A percentile compares a stretch with the other conserved stretches of the same genome.
phyloP scores from a whole-genome alignment of 495 filamentous ascomycete species.

The Platismatia glauca region DNA sequence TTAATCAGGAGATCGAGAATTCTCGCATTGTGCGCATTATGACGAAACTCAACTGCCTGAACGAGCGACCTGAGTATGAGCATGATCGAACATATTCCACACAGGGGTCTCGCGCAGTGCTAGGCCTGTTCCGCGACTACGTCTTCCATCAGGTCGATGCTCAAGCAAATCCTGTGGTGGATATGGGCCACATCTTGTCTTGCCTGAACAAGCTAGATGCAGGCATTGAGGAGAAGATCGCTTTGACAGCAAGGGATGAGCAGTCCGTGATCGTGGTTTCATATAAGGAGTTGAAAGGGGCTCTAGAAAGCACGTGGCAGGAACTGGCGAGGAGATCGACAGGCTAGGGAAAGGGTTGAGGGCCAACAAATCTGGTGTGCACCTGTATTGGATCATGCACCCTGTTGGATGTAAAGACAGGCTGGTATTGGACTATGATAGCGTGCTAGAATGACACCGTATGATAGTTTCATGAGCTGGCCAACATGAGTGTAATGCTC shows the following conservation, averaged over 20 bases:
- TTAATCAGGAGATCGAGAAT: slow-evolving; percentile 81
- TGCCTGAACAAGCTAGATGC: slow-evolving; percentile 90
- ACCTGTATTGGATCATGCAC: neutral
- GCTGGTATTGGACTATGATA: neutral
- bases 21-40: slow-evolving; percentile 74
- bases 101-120: slow-evolving; percentile 77
- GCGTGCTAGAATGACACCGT: neutral
- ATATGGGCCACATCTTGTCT: slow-evolving; percentile 73
- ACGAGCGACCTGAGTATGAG: slow-evolving; percentile 80
- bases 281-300: slow-evolving; percentile 79
- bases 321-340: slow-evolving; percentile 49
- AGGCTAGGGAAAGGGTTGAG: neutral
- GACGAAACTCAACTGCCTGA: slow-evolving; percentile 74
- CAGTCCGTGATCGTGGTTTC: slow-evolving; percentile 76
- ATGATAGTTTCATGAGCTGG: neutral
- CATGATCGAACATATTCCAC: slow-evolving; percentile 72
- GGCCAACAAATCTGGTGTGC: neutral
- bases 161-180: slow-evolving; percentile 67
- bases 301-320: slow-evolving; percentile 66
- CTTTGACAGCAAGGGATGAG: slow-evolving; percentile 78
- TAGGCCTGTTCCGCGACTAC: slow-evolving; percentile 93
- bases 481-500: neutral
- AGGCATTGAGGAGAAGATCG: slow-evolving; percentile 76
- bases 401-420: neutral
- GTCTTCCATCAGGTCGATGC: slow-evolving; percentile 92